Base-by-base conservation (phyloP, 371 early-diverging fungal species). In the Mortierella polycephala region DNA sequence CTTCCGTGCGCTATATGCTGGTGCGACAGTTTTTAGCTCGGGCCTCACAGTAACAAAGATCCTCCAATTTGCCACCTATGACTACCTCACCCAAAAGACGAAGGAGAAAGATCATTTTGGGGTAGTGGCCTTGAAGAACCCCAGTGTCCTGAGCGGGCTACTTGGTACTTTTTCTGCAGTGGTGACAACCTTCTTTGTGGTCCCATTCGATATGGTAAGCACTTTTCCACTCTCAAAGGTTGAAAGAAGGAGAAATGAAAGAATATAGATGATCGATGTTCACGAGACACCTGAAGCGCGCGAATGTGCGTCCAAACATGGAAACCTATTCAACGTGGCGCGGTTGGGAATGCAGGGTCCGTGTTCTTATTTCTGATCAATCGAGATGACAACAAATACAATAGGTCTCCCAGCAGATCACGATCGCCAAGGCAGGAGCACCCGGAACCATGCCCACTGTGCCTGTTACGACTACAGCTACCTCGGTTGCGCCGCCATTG, bases 41-140 rank as follows among this genome's bases (percentile, higher is more conserved):
- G 81, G 75, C 21, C 57, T 74, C 6, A 75, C 81, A 9, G 56
- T 65, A n/a, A 74, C 71, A 21, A 74, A 74, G 75, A 74, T 81
- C 51, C 62, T 81, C 0, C 75, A 81, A 58, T 81, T 81, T 50
- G 81, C 74, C 10, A 69, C 81, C n/a, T 81, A 75, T 49, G 81
- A 81, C 60, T 75, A 70, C 30, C 60, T 64, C 18, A 46, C 44
- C 0, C 71, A 81, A 47, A 57, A 63, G 56, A 67, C 52, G 40
- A 64, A 71, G 41, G 64, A 68, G 62, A 66, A 71, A 20, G 57
- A 74, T 14, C 37, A 67, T n/a, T 69, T 52, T 37, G 58, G 57
- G 20, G 37, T 74, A n/a, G 65, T 71, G 37, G 45, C 45, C 7
- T 56, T 81, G 10, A 56, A 49, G 56, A 67, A 46, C 62, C 71